Evolutionary conservation across 129 eudicot species (phyloP), one percentile per base, ranked within the genome.

Genomic region (Silybum marianum): DNA sequence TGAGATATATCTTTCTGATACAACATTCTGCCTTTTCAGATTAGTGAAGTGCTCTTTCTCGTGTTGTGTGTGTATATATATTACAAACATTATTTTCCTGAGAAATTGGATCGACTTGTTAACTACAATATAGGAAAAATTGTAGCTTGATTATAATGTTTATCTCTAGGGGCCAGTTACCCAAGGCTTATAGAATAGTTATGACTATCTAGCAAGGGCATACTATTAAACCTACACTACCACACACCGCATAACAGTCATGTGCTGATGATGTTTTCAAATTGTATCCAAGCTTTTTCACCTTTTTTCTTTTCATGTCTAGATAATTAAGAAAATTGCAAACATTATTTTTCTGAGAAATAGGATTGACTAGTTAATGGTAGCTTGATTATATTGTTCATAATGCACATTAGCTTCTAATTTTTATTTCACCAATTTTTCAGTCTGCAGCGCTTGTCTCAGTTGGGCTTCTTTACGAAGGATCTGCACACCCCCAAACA

Each of bases 401-500:
- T 74, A 34, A 40, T 58, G 10, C 44, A 32, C 69, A 16, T 48
- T 22, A 76, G 65, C 65, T 54, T 78, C 75, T 54, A 23, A 80
- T 63, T 83, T 24, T 28, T 42, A 18, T 84, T 25, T 79, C 60
- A 9, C 54, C 71, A 54, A 21, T 65, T 79, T 83, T 88, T 25
- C 92, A 95, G 99, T 95, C 98, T 28, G 99, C 99, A 76, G 99
- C 99, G 40, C 96, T 95, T 71, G 80, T 95, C 79, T 95, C 99
- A 12, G 90, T 95, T 79, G 99, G 99, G 87, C 93, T 95, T 80
- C 97, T 95, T 74, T 91, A 89, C 18, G 98, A 95, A 85, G 99
- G 99, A 82, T 92, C 99, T 40, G 93, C 93, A 21, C 97, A 95
- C 81, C 99, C 95, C 39, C 99, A 90, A 76, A 93, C 98, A 19